Evolutionary conservation across 176 grass and related monocot genomes (phyloP), one percentile per base, ranked within the genome.

Genomic region (Phoenix dactylifera): DNA sequence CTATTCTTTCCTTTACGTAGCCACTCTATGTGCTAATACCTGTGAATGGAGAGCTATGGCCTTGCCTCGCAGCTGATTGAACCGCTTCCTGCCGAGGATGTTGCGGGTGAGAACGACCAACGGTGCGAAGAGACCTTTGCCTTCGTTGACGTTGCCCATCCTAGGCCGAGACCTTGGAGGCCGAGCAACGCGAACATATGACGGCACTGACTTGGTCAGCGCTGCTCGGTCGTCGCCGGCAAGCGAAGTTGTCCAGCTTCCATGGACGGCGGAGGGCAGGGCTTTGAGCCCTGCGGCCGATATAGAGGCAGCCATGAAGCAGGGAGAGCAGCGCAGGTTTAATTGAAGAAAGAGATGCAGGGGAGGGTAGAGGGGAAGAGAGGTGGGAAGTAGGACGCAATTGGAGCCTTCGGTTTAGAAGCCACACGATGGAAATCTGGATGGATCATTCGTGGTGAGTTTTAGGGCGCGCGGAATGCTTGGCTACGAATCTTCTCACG

Each of bases 1-100:
- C 3, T 44, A 9, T 44, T 12, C 35, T 44, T 44, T 14, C 35
- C 10, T 12, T 44, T 44, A 14, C 2, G 9, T 14, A 44, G 35
- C 35, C 2, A 44, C 35, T 44, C 12, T 9, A 44, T 12, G 35
- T 44, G 35, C 35, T 14, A 44, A 44, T 62, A 95, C 86, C 88
- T 98, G 87, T 23, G 93, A 98, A 79, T 98, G 93, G 54, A 98
- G 76, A 24, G 87, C 93, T 26, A 98, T 92, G 22, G 93, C 93
- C 76, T 98, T 98, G 16, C 93, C 93, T 76, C 93, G 72, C 51
- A 92, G 76, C 79, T 98, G 93, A 69, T 98, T 92, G 84, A 98
- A 92, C 19, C 73, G 77, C 76, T 98, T 98, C 22, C 64, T 61
- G 59, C 84, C 93, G 44, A 98, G 14, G 78, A 92, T 81, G 74